Percentiles rank a stretch among this genome's conserved stretches.
phyloP scores from a whole-genome alignment of 108 stramenopile species.

The Mayamaea pseudoterrestris region DNA sequence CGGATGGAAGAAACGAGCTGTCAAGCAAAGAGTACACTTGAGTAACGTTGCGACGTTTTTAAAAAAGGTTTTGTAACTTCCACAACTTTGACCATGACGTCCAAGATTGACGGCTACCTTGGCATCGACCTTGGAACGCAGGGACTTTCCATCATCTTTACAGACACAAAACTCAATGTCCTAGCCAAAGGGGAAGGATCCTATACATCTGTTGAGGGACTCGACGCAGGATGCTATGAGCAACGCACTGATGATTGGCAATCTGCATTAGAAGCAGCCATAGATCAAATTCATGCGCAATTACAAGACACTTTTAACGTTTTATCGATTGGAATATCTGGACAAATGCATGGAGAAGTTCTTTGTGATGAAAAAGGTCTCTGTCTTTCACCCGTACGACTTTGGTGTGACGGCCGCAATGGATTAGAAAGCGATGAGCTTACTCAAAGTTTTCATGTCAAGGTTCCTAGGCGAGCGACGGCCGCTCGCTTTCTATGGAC shows the following conservation, averaged over 20 bases:
- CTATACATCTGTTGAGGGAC: slow-evolving; percentile 17
- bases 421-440: slow-evolving; percentile 22
- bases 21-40: no score
- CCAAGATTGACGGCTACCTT: neutral
- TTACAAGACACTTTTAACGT: slow-evolving; percentile 3
- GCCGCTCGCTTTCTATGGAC: slow-evolving; percentile 31
- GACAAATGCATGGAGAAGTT: slow-evolving; percentile 40
- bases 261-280: slow-evolving; percentile 11
- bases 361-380: slow-evolving; percentile 10
- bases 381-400: slow-evolving; percentile 15
- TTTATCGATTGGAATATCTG: slow-evolving; percentile 22
- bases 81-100: neutral
- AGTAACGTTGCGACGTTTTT: no score
- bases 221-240: slow-evolving; percentile 24
- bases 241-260: slow-evolving; percentile 26
- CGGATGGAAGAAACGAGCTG: no score
- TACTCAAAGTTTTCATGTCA: slow-evolving; percentile 10
- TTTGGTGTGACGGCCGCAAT: slow-evolving; percentile 39
- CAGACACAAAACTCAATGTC: slow-evolving; percentile 3
- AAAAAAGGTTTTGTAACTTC: no score
- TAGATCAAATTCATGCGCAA: slow-evolving; percentile 4
- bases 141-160: slow-evolving; percentile 28
- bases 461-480: slow-evolving; percentile 26
- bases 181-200: slow-evolving; percentile 18
- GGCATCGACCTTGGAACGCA: slow-evolving; percentile 41